Evolutionary conservation across 1,139 yeast genomes (phyloP).

Genomic region (Entelexis paramagnoliae): DNA sequence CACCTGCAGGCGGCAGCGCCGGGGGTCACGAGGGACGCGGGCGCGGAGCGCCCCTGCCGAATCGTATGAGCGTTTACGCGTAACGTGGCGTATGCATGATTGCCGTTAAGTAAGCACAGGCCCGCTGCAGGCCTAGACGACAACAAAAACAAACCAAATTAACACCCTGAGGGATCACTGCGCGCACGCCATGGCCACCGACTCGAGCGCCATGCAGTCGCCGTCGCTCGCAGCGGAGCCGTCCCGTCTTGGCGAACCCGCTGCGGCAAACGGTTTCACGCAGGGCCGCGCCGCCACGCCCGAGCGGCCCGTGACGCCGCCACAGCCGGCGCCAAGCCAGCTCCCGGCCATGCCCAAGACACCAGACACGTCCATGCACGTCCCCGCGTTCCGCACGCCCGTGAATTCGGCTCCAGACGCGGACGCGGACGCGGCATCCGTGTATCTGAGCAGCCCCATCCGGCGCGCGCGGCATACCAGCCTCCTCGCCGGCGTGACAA

Average conservation of each 20-base stretch:
- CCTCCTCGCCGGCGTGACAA: slow-evolving; percentile 15
- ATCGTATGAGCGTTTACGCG: slow-evolving; percentile 1
- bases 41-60: not conserved
- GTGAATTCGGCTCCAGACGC: not conserved
- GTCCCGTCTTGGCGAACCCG: not conserved
- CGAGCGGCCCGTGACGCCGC: slow-evolving; percentile 9
- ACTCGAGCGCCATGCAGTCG: not conserved
- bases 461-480: slow-evolving; percentile 11
- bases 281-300: slow-evolving; percentile 2
- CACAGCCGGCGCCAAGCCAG: not conserved
- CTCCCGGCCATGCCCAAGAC: slow-evolving; percentile 11
- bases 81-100: slow-evolving; percentile 5
- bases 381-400: slow-evolving; percentile 7
- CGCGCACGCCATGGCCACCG: not conserved
- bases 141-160: slow-evolving; percentile 7
- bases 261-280: not conserved
- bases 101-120: not conserved
- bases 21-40: not conserved
- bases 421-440: slow-evolving; percentile 14
- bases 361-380: slow-evolving; percentile 2
- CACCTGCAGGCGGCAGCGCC: too few relatives aligned
- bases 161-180: not conserved
- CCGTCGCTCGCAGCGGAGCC: not conserved
- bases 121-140: not conserved
- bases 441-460: slow-evolving; percentile 19